These are phyloP conservation scores for Moniliella sp. DNA, from an alignment of 1,284 basidiomycete genomes.

Conservation along the genomic window DNA sequence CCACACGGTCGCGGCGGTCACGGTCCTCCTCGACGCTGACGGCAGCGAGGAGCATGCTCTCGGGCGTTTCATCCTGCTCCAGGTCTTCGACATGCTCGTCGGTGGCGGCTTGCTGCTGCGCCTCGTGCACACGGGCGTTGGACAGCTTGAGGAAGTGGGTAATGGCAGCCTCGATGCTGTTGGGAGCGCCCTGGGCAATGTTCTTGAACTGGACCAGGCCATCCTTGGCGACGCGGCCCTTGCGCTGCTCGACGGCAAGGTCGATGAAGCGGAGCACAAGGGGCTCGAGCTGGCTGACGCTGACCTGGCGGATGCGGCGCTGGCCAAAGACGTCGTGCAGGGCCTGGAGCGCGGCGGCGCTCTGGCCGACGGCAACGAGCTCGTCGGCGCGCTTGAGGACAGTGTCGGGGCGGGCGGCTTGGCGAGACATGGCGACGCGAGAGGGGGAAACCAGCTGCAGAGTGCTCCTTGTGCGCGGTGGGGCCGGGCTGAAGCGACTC, in stretches of 20 bases:
- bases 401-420: slow-evolving; percentile 55
- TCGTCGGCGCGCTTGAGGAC: slow-evolving; percentile 70
- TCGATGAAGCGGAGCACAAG: slow-evolving; percentile 76
- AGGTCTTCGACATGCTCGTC: slow-evolving; percentile 36
- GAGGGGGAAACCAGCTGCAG: background rate
- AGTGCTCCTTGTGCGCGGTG: background rate
- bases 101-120: slow-evolving; percentile 22
- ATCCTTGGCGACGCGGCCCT: slow-evolving; percentile 77
- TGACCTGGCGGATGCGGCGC: slow-evolving; percentile 81
- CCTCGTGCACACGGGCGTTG: slow-evolving; percentile 46
- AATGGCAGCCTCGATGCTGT: slow-evolving; percentile 77
- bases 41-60: slow-evolving; percentile 64
- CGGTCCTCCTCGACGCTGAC: slow-evolving; percentile 77
- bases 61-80: slow-evolving; percentile 58
- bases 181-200: slow-evolving; percentile 66
- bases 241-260: slow-evolving; percentile 83
- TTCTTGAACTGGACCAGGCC: slow-evolving; percentile 57
- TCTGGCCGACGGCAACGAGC: slow-evolving; percentile 69
- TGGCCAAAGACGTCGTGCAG: slow-evolving; percentile 76
- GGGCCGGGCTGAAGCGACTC: too few relatives aligned
- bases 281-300: slow-evolving; percentile 70
- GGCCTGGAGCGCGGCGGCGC: slow-evolving; percentile 64
- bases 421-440: slow-evolving; percentile 43
- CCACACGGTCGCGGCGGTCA: slow-evolving; percentile 78
- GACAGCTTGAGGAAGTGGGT: slow-evolving; percentile 68